Evolutionary conservation across 352 stramenopile genomes (phyloP).

Genomic region (Elongisporangium undulatum): DNA sequence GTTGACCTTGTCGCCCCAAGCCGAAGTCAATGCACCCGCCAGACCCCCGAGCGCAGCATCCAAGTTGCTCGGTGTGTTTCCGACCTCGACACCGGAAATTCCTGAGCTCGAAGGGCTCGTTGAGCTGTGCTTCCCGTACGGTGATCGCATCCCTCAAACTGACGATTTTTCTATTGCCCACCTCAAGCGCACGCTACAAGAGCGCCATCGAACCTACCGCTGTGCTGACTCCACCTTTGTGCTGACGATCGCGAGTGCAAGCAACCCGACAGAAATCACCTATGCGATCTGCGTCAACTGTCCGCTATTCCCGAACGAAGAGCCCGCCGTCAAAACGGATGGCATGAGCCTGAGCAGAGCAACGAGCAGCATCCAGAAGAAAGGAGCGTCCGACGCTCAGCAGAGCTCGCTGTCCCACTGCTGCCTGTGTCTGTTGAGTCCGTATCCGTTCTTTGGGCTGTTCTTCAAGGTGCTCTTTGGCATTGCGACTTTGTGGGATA

Average conservation of each 20-base stretch:
- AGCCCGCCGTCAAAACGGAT: slow-evolving; percentile 9
- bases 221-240: slow-evolving; percentile 68
- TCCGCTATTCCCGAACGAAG: slow-evolving; percentile 52
- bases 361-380: slow-evolving; percentile 2
- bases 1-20: not conserved
- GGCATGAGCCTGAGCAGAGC: not conserved
- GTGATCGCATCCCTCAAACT: slow-evolving; percentile 26
- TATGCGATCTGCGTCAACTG: slow-evolving; percentile 71
- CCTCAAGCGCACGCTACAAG: slow-evolving; percentile 55
- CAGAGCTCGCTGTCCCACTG: slow-evolving; percentile 25
- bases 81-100: slow-evolving; percentile 32
- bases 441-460: slow-evolving; percentile 80
- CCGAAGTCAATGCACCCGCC: not conserved
- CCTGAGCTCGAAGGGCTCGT: slow-evolving; percentile 57
- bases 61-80: slow-evolving; percentile 54
- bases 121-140: slow-evolving; percentile 77
- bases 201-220: slow-evolving; percentile 62
- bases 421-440: slow-evolving; percentile 73
- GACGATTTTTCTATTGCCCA: slow-evolving; percentile 54
- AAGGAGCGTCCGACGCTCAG: not conserved
- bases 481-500: slow-evolving; percentile 67
- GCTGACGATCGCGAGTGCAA: slow-evolving; percentile 51
- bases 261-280: slow-evolving; percentile 42
- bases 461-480: slow-evolving; percentile 83
- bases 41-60: slow-evolving; percentile 11